Evolutionary conservation across 2,329 filamentous ascomycete genomes (phyloP), one percentile per base, ranked within the genome.

Genomic region (Huntiella abstrusa): DNA sequence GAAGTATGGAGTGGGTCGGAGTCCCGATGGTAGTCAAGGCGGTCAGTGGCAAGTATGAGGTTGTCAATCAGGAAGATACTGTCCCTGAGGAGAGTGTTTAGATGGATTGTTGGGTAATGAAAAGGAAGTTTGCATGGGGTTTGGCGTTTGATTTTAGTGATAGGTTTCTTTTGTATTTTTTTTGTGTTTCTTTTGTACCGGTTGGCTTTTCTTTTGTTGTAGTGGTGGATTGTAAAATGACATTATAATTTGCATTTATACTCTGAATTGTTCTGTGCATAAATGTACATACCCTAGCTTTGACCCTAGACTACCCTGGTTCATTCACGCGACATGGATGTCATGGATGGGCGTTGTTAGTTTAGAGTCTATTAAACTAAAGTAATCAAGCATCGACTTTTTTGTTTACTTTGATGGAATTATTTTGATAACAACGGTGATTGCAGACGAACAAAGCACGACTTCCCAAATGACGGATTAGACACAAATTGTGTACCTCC

Each of bases 31-130:
- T 69, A 46, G 74, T 73, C 60, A 87, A 79, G 62, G 59, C 91
- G 53, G 69, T 82, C 17, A 78, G 75, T 56, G 84, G 83, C 41
- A 82, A 79, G 62, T 93, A 91, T 59, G 74, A 83, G 55, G 10
- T 45, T 13, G 40, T 49, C 17, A 46, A 42, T 39, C 44, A 49
- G 73, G 74, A 49, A 33, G 48, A 49, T 4, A 32, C 35, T 8
- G 41, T 43, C 3, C n/a, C 22, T 32, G 41, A 43, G 32, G 34
- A 36, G 12, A 2, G 15, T 36, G 15, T 4, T 36, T 36, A n/a
- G 5, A n/a, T 36, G 34, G 5, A 36, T 36, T 36, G 12, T 36
- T 36, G 34, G 34, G 15, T 36, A 16, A 36, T 36, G 15, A n/a
- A n/a, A 36, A n/a, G 34, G 15, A 12, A 36, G 34, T n/a, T 36